Evolutionary conservation across 176 grass and related monocot species (phyloP), one percentile per base, ranked within the genome.

Genomic region (Otatea glauca): DNA sequence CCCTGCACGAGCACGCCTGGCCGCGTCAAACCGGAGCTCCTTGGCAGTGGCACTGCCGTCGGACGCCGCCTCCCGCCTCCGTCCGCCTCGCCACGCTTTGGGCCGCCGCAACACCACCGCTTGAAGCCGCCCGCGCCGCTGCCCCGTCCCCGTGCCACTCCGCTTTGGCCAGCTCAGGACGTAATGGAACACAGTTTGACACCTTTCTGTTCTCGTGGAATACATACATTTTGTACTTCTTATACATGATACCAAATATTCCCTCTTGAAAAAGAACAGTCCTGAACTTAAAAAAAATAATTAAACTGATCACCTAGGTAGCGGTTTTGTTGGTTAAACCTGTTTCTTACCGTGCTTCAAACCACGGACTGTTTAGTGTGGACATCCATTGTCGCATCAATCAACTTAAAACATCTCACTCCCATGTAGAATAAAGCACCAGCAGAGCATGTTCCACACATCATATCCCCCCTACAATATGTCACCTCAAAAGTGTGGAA

Each of bases 351-450:
- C 64, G 17, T 21, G 49, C 29, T 75, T 34, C 29, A 55, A 21
- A 34, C 47, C 34, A 34, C 34, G 9, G 47, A 63, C 41, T 32
- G 39, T 21, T 0, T 16, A 72, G 17, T 13, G 16, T 2, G 43
- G 24, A 47, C 56, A 44, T 48, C 58, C 17, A 79, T 34, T 35
- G 27, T 79, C 77, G 7, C 61, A 50, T 66, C 61, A 51, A 50
- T 68, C 63, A 62, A 44, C 24, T 15, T 32, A 64, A 63, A 61
- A 62, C 51, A 64, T 68, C 35, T 25, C 32, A 38, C 3, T 42
- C 34, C 34, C 47, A 45, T 24, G 27, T 69, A 69, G 78, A 55
- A 69, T 56, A 81, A 56, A 81, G 51, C 78, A 7, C 43, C 23
- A 54, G 7, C 32, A 68, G 64, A 80, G 20, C 64, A 34, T 50